phyloP scores from a whole-genome alignment of 2,329 filamentous ascomycete genomes.

The Hypoxylon sp. region DNA sequence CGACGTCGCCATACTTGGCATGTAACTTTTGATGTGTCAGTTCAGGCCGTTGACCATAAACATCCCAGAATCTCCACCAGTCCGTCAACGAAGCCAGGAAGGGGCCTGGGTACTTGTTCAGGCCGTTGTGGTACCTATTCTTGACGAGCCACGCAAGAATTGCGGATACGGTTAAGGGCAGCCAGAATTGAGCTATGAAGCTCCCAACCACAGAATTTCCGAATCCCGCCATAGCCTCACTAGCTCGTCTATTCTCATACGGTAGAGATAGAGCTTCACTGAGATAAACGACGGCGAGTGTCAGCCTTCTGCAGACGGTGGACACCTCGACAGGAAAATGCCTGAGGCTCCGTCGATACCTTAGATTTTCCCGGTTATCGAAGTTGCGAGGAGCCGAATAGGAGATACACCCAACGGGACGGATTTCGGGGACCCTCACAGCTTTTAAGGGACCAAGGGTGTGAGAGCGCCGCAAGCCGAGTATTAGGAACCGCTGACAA shows the following conservation, averaged over 20 bases:
- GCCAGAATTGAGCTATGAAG: slow-evolving; percentile 59
- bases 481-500: slow-evolving; percentile 35
- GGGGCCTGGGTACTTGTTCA: slow-evolving; percentile 79
- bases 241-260: slow-evolving; percentile 31
- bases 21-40: slow-evolving; percentile 76
- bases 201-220: slow-evolving; percentile 49
- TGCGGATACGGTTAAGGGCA: slow-evolving; percentile 50
- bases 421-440: slow-evolving; percentile 1
- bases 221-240: slow-evolving; percentile 33
- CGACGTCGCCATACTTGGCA: slow-evolving; percentile 76
- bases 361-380: slow-evolving; percentile 16
- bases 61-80: slow-evolving; percentile 80
- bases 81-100: slow-evolving; percentile 75
- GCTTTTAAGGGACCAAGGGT: slow-evolving; percentile 11
- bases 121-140: slow-evolving; percentile 66
- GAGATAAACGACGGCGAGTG: slow-evolving; percentile 11
- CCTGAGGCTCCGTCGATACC: slow-evolving; percentile 42
- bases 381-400: slow-evolving; percentile 15
- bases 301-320: slow-evolving; percentile 9
- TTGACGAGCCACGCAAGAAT: slow-evolving; percentile 57
- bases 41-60: slow-evolving; percentile 73
- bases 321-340: slow-evolving; percentile 17
- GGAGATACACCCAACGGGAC: slow-evolving; percentile 21
- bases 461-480: slow-evolving; percentile 33
- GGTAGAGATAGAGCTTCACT: slow-evolving; percentile 11